Percentiles rank a stretch among this genome's conserved stretches.
phyloP scores from a whole-genome alignment of 805 yeast genomes.

The Ogataea glucozyma region DNA sequence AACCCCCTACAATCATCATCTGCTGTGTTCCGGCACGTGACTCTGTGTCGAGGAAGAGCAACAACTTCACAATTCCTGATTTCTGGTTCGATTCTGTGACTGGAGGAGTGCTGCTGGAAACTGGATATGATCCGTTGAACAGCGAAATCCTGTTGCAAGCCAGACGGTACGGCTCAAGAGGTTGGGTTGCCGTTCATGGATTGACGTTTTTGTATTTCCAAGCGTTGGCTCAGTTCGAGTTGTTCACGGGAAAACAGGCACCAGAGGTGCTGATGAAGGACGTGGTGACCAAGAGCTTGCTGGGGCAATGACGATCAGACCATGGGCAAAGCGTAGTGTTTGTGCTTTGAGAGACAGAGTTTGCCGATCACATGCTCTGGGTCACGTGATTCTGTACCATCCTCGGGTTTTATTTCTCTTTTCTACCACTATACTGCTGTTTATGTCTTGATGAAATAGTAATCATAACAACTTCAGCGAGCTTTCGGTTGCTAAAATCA shows the following conservation, averaged over 20 bases:
- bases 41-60: constrained; percentile 4
- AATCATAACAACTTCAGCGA: too few species aligned
- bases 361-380: not conserved
- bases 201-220: constrained; percentile 8
- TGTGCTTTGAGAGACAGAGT: too few species aligned
- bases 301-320: too few species aligned
- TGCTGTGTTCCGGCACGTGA: constrained; percentile 9
- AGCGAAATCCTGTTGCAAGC: constrained; percentile 7
- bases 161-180: constrained; percentile 6
- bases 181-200: constrained; percentile 11
- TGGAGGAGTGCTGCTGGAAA: constrained; percentile 9
- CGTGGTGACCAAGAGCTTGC: constrained; percentile 8
- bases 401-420: too few species aligned
- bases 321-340: too few species aligned
- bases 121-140: constrained; percentile 9
- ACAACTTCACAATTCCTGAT: constrained; percentile 7
- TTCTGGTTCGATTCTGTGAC: constrained; percentile 10
- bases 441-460: too few species aligned
- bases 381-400: too few species aligned
- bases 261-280: constrained; percentile 8
- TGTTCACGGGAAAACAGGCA: constrained; percentile 9
- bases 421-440: too few species aligned
- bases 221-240: constrained; percentile 9
- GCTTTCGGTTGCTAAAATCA: too few species aligned
- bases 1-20: constrained; percentile 7